Percentiles rank a stretch among this genome's conserved stretches.
Evolutionary conservation across 1,139 yeast species (phyloP).

Genomic region (Hemisphaericaspora lyxosophila): DNA sequence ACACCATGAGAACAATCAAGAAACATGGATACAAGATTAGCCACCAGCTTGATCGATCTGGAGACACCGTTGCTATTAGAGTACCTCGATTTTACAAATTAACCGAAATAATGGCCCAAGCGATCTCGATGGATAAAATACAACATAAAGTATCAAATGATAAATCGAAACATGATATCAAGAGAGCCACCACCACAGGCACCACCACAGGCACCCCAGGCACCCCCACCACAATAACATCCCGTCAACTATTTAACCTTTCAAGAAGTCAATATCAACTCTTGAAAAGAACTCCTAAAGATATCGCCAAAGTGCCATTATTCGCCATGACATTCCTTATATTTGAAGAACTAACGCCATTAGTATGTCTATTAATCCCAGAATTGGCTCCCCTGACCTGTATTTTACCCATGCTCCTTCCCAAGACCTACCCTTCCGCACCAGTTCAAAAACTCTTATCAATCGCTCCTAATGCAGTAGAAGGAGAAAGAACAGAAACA

Average conservation of each 20-base stretch:
- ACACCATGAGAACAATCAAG: slow-evolving; percentile 22
- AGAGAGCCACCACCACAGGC: slow-evolving; percentile 16
- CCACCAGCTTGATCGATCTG: slow-evolving; percentile 26
- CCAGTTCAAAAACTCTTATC: slow-evolving; percentile 10
- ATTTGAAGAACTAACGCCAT: slow-evolving; percentile 65
- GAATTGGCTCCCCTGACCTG: slow-evolving; percentile 71
- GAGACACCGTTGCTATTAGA: slow-evolving; percentile 24
- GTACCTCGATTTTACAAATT: slow-evolving; percentile 29
- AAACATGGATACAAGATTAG: slow-evolving; percentile 22
- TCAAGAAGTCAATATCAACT: slow-evolving; percentile 55
- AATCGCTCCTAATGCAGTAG: slow-evolving; percentile 8
- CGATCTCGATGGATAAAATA: slow-evolving; percentile 31
- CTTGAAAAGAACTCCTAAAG: slow-evolving; percentile 56
- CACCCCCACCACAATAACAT: slow-evolving; percentile 2
- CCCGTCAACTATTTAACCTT: slow-evolving; percentile 31
- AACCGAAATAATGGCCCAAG: slow-evolving; percentile 36
- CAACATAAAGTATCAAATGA: slow-evolving; percentile 22
- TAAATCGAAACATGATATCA: slow-evolving; percentile 20
- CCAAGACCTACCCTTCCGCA: slow-evolving; percentile 32
- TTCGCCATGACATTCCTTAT: slow-evolving; percentile 59
- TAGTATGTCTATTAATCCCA: slow-evolving; percentile 59
- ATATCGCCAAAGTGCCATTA: slow-evolving; percentile 58
- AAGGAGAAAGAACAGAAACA: slow-evolving; percentile 7
- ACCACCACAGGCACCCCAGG: background rate
- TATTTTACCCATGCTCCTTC: slow-evolving; percentile 51